These are phyloP conservation scores for Apiotrichum sp. DNA, from an alignment of 1,284 basidiomycete species.

Conservation along the genomic window DNA sequence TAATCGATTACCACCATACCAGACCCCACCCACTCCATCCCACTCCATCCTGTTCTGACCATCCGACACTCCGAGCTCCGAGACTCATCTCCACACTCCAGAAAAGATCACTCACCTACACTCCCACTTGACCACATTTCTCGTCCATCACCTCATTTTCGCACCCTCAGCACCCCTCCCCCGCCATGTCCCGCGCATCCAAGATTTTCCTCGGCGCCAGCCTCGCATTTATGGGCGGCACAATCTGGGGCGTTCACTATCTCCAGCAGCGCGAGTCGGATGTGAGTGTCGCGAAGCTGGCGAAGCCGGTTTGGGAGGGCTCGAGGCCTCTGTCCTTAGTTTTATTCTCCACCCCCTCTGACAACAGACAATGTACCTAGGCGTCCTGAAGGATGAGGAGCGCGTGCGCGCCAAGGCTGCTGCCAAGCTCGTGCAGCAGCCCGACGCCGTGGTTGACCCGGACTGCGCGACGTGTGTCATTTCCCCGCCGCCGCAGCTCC, in stretches of 20 bases:
- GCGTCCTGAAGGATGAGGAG: slow-evolving; percentile 79
- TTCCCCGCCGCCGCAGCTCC: slow-evolving; percentile 36
- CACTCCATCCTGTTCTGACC: no score
- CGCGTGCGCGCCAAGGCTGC: slow-evolving; percentile 48
- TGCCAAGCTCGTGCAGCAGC: slow-evolving; percentile 20
- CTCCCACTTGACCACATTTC: no score
- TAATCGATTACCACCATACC: no score
- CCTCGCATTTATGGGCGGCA: slow-evolving; percentile 59
- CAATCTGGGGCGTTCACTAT: slow-evolving; percentile 86
- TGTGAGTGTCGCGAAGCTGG: slow-evolving; percentile 48
- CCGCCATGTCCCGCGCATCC: slow-evolving; percentile 63
- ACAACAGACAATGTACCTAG: slow-evolving; percentile 76
- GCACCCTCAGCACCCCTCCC: no score
- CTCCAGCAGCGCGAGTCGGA: slow-evolving; percentile 80
- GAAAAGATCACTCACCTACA: no score
- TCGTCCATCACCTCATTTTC: no score
- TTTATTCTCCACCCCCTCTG: neutral
- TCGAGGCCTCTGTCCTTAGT: neutral
- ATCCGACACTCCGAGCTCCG: no score
- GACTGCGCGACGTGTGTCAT: slow-evolving; percentile 40
- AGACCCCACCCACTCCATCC: no score
- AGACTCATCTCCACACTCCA: no score
- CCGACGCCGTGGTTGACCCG: slow-evolving; percentile 31
- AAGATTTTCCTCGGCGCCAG: slow-evolving; percentile 71
- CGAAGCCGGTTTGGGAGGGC: no score